A percentile compares a stretch with the other conserved stretches of the same genome.
These are phyloP conservation scores for Ephemerocybe angulata DNA, from an alignment of 768 basidiomycete genomes.

Conservation along the genomic window DNA sequence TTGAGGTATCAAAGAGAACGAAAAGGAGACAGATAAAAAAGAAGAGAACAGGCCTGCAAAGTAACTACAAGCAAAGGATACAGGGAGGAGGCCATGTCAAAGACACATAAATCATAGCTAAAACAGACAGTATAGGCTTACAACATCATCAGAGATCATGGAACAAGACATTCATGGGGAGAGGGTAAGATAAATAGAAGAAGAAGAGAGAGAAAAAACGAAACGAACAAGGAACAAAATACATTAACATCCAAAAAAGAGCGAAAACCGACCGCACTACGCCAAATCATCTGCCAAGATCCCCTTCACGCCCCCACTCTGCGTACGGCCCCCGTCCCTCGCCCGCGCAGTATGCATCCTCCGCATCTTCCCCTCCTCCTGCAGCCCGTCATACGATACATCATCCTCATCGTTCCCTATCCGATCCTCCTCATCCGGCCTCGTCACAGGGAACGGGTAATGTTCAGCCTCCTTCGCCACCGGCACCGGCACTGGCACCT, in stretches of 20 bases:
- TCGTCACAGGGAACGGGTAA: slow-evolving; percentile 64
- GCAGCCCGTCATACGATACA: slow-evolving; percentile 14
- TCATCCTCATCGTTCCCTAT: slow-evolving; percentile 13
- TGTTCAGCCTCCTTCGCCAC: slow-evolving; percentile 42
- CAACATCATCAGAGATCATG: background rate
- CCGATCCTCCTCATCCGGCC: slow-evolving; percentile 27
- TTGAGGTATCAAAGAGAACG: too few relatives aligned
- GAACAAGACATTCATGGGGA: too few relatives aligned
- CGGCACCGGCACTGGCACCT: slow-evolving; percentile 41
- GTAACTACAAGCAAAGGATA: too few relatives aligned
- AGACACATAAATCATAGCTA: too few relatives aligned
- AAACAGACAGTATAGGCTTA: background rate
- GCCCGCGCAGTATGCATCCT: slow-evolving; percentile 73
- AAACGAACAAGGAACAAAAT: background rate
- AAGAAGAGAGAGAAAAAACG: background rate
- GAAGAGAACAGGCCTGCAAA: too few relatives aligned
- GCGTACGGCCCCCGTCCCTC: slow-evolving; percentile 77
- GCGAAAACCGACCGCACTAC: slow-evolving; percentile 4
- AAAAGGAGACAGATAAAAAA: too few relatives aligned
- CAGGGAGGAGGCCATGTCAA: too few relatives aligned
- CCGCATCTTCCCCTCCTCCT: slow-evolving; percentile 20
- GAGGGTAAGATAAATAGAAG: background rate
- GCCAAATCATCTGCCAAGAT: slow-evolving; percentile 48
- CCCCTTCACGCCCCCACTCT: slow-evolving; percentile 83
- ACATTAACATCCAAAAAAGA: background rate